phyloP scores from a whole-genome alignment of 106 monocot species.

The Dioscorea alata region DNA sequence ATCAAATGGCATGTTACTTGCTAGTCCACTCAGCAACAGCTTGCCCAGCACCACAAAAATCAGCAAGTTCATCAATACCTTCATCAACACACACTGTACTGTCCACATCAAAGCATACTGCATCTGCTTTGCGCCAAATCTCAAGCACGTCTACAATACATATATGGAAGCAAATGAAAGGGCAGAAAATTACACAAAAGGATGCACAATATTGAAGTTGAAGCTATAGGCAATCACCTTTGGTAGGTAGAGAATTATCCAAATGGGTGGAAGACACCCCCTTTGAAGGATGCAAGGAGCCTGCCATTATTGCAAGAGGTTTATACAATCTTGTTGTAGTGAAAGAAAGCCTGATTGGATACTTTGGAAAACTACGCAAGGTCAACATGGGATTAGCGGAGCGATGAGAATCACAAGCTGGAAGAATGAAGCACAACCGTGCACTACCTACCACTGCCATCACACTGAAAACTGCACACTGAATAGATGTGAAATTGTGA shows the following conservation, averaged over 20 bases:
- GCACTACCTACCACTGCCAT: too few relatives aligned
- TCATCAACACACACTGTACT: constrained; percentile 96
- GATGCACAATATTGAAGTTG: neutral
- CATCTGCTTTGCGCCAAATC: constrained; percentile 76
- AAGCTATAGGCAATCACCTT: constrained; percentile 19
- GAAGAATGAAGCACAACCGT: too few relatives aligned
- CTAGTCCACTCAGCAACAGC: constrained; percentile 95
- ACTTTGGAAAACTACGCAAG: too few relatives aligned
- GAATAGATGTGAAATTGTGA: too few relatives aligned
- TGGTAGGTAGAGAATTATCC: constrained; percentile 29
- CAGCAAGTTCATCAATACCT: constrained; percentile 95
- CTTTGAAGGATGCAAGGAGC: constrained; percentile 9
- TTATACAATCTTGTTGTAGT: constrained; percentile 8
- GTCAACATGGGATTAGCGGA: too few relatives aligned
- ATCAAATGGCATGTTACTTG: constrained; percentile 32
- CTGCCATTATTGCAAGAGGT: constrained; percentile 19
- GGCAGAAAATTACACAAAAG: neutral
- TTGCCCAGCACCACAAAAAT: constrained; percentile 93
- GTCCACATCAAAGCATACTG: constrained; percentile 96
- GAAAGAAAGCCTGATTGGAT: constrained; percentile 2
- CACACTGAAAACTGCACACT: too few relatives aligned
- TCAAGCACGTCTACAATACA: constrained; percentile 59
- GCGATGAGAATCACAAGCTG: too few relatives aligned
- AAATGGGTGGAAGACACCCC: constrained; percentile 11
- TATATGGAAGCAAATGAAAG: neutral